Evolutionary conservation across 1,284 basidiomycete species (phyloP), one percentile per base, ranked within the genome.

Genomic region (Leccinum fuscescens): DNA sequence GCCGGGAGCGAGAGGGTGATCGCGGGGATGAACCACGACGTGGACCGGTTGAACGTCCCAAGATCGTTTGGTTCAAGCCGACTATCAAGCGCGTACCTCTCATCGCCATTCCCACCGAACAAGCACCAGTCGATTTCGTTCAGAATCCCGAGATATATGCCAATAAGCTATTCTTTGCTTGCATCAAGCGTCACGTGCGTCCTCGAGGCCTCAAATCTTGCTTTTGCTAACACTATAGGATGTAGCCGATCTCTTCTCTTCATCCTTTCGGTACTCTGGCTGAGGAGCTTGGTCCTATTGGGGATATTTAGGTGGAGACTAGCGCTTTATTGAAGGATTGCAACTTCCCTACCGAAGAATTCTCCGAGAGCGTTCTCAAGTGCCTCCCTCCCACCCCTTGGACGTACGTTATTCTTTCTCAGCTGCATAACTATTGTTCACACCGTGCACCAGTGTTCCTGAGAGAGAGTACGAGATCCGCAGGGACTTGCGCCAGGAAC

Each of bases 61-160:
- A 98, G 83, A 99, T 99, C 68, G 95, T 99, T 57, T 99, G 97
- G 97, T 98, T 99, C 84, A 96, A 98, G 77, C 97, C 97, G 2
- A 98, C 96, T 39, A 96, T 98, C 82, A 99, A 99, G 79, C 92
- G 97, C 64, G 97, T 99, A 5, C 97, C 97, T 55, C 84, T 99
- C 50, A 98, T 99, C 71, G 97, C 97, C 57, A 99, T 99, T 67
- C 97, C 96, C n/a, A 97, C 94, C 12, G 97, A 99, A 72, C 97
- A 99, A 78, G 96, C 97, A 0, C 97, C 97, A 4, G 84, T 83
- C 14, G 96, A 98, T 76, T 99, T 99, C 71, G 89, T 99, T 63
- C 93, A 95, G 73, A 94, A 95, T 73, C 90, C 94, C 6, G 96
- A 97, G 63, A 83, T 84, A 6, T 99, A 98, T 74, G 86, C 88